Base-by-base conservation (phyloP, 2,329 filamentous ascomycete genomes). In the Colletotrichum sp. region DNA sequence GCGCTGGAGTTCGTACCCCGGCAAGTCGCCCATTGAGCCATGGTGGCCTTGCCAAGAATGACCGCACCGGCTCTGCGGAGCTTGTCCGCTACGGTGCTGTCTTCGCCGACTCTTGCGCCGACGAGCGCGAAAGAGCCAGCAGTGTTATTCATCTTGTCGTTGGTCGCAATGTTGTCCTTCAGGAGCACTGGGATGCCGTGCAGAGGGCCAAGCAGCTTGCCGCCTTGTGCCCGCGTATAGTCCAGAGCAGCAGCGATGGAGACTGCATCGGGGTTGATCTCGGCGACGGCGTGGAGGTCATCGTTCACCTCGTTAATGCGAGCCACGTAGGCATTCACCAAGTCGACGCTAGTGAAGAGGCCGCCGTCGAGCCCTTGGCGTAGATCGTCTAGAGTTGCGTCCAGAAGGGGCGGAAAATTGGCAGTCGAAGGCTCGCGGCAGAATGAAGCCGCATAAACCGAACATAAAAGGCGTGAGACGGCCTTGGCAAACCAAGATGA, bases 161-260 rank as follows among this genome's bases (percentile, higher is more conserved):
- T 81, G 0, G 92, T 94, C 16, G 89, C 92, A 65, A 94, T 93
- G 80, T 92, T 93, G 83, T 93, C 90, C 81, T 94, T 94, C 83
- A 94, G 86, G 7, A 94, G 83, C 28, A 94, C 89, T 0, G 92
- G 93, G 6, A 94, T 87, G 8, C 93, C 92, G 80, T 94, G 91
- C 0, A 93, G 85, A 3, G n/a, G n/a, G n/a, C n/a, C n/a, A n/a
- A n/a, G n/a, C n/a, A n/a, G n/a, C n/a, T n/a, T n/a, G n/a, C n/a
- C n/a, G n/a, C n/a, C n/a, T n/a, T n/a, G n/a, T n/a, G n/a, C n/a
- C n/a, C n/a, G n/a, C n/a, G n/a, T n/a, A n/a, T n/a, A n/a, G n/a
- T n/a, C n/a, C n/a, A n/a, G n/a, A n/a, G n/a, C n/a, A n/a, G n/a
- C n/a, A 1, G 87, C 87, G 10, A 87, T 85, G 6, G 72, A 43